Percentiles rank a stretch among this genome's conserved stretches.
These are phyloP conservation scores for Prunus salicina DNA, from an alignment of 306 rosid species.

Conservation along the genomic window DNA sequence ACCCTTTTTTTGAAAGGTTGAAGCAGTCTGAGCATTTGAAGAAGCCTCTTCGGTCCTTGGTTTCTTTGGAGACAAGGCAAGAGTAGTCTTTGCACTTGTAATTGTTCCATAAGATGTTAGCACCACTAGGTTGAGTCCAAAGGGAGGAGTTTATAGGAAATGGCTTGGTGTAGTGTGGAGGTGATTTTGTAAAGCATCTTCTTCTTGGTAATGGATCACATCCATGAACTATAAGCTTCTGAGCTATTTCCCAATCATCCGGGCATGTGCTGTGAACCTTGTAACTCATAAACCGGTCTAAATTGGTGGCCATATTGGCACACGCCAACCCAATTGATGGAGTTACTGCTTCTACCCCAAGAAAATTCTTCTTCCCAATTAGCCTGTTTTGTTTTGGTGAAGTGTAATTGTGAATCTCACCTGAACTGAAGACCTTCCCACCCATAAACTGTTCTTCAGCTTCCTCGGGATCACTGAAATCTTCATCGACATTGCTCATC, in stretches of 20 bases:
- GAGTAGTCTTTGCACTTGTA: constrained; percentile 25
- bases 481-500: constrained; percentile 5
- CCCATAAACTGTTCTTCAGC: background rate
- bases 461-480: constrained; percentile 13
- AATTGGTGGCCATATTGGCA: constrained; percentile 14
- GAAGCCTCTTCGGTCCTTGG: constrained; percentile 10
- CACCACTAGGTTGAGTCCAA: constrained; percentile 25
- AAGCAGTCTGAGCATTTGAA: constrained; percentile 21
- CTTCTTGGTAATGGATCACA: constrained; percentile 26
- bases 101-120: constrained; percentile 19
- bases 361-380: constrained; percentile 17
- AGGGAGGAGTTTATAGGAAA: constrained; percentile 21
- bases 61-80: constrained; percentile 20
- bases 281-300: constrained; percentile 19
- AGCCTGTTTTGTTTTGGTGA: constrained; percentile 23
- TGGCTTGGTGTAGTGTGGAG: constrained; percentile 17
- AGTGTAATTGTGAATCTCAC: constrained; percentile 19
- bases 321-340: constrained; percentile 19
- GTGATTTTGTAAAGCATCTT: constrained; percentile 24
- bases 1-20: constrained; percentile 1
- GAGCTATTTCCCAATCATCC: constrained; percentile 3
- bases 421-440: constrained; percentile 15
- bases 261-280: constrained; percentile 4
- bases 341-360: constrained; percentile 17
- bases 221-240: constrained; percentile 16